phyloP scores from a whole-genome alignment of 805 yeast species.

The Kuraishia hungarica region DNA sequence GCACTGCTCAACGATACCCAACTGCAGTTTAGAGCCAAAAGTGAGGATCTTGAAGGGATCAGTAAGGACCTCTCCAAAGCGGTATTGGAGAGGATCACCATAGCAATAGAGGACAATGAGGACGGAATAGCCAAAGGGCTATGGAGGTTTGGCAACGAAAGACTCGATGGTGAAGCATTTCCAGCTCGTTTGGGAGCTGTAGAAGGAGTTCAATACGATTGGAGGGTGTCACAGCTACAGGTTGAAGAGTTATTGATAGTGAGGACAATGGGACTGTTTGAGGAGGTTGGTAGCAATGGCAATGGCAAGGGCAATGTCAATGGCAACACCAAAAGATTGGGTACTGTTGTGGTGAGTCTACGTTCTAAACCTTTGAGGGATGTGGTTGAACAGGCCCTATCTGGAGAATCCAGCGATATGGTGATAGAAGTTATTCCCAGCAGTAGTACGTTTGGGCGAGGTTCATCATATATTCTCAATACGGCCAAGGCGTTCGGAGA shows the following conservation, averaged over 20 bases:
- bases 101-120: conserved; percentile 22
- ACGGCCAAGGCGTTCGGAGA: conserved; percentile 2
- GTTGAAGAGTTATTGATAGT: conserved; percentile 10
- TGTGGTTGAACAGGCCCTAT: not conserved
- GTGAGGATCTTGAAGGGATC: conserved; percentile 11
- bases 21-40: conserved; percentile 15
- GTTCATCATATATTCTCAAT: conserved; percentile 1
- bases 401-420: not conserved
- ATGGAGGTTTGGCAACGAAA: conserved; percentile 17
- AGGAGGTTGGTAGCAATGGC: not conserved
- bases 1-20: conserved; percentile 14
- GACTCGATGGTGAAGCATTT: conserved; percentile 9
- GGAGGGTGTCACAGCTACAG: conserved; percentile 11
- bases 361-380: not conserved
- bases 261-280: not conserved
- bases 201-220: conserved; percentile 12
- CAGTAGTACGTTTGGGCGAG: not conserved
- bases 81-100: conserved; percentile 19
- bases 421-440: conserved; percentile 4
- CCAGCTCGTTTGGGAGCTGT: not conserved
- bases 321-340: too few species aligned
- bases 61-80: conserved; percentile 20
- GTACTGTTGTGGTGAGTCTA: conserved; percentile 1
- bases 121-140: conserved; percentile 18
- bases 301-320: too few species aligned